Conservation (phyloP, 768 basidiomycete species). For the Cantharellus cinnabarinus region DNA sequence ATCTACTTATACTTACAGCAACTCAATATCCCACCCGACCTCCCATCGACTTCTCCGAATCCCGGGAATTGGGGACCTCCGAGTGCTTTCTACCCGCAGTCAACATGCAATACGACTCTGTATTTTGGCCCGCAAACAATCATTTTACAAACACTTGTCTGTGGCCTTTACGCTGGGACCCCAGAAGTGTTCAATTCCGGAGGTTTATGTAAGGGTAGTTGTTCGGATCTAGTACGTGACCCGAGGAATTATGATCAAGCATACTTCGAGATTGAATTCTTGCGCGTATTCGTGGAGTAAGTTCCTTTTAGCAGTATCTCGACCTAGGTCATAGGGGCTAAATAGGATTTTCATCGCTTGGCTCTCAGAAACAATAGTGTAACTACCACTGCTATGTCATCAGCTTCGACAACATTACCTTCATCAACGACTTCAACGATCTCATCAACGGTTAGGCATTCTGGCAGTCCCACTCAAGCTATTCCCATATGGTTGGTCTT, state of each 20-base stretch:
- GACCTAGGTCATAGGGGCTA: too few species aligned
- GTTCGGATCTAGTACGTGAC: constrained; percentile 2
- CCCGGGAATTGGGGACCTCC: background rate
- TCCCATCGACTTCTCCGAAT: background rate
- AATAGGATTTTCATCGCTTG: too few species aligned
- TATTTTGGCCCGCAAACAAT: background rate
- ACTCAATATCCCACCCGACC: background rate
- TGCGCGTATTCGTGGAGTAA: background rate
- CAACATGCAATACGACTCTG: background rate
- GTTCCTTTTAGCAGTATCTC: background rate
- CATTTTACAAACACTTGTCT: background rate
- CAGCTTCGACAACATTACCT: too few species aligned
- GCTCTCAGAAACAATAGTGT: too few species aligned
- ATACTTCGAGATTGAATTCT: constrained; percentile 6
- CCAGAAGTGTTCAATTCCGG: background rate
- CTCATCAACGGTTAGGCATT: too few species aligned
- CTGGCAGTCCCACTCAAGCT: too few species aligned
- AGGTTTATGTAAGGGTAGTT: constrained; percentile 1
- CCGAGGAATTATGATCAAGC: constrained; percentile 7
- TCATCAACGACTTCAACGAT: too few species aligned
- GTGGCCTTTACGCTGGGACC: constrained; percentile 3
- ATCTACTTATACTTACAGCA: background rate
- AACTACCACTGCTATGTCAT: too few species aligned
- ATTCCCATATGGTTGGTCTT: too few species aligned
- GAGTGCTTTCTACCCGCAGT: background rate